Percentiles rank a stretch among this genome's conserved stretches.
phyloP scores from a whole-genome alignment of 2,329 filamentous ascomycete species.

The Alternaria triticimaculans region DNA sequence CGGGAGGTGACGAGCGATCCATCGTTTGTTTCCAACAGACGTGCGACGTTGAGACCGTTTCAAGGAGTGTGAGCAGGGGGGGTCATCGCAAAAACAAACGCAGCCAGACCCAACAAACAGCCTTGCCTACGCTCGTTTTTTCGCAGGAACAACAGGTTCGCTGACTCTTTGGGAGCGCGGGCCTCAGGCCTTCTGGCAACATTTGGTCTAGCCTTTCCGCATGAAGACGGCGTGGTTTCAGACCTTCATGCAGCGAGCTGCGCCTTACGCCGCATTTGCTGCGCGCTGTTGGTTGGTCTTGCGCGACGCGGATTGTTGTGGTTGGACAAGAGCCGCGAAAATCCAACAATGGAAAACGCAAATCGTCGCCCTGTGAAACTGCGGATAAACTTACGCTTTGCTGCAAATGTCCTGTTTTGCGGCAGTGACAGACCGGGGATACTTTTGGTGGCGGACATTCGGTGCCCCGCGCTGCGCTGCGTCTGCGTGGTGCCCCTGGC shows the following conservation, averaged over 20 bases:
- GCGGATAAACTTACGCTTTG: conserved; percentile 16
- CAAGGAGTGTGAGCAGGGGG: conserved; percentile 25
- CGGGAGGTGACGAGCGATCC: conserved; percentile 7
- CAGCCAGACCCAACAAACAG: conserved; percentile 27
- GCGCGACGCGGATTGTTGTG: conserved; percentile 4
- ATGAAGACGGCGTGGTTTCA: conserved; percentile 31
- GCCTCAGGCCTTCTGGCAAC: conserved; percentile 1
- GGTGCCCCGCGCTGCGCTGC: conserved; percentile 16
- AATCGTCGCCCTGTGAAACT: conserved; percentile 12
- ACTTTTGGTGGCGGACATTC: conserved; percentile 22
- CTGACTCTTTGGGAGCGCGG: conserved; percentile 17
- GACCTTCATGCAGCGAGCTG: conserved; percentile 13
- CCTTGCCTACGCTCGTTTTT: conserved; percentile 30
- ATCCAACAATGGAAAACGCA: conserved; percentile 6
- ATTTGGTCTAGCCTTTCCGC: conserved; percentile 14
- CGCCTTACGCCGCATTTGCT: conserved; percentile 6
- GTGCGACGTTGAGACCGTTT: conserved; percentile 39
- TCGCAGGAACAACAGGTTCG: conserved; percentile 18
- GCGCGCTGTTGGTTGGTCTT: conserved; percentile 10
- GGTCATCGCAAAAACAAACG: conserved; percentile 24
- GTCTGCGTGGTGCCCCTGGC: conserved; percentile 16
- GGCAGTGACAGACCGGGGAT: conserved; percentile 5
- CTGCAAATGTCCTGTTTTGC: conserved; percentile 11
- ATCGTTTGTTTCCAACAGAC: conserved; percentile 27
- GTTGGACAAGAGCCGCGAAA: conserved; percentile 15